Evolutionary conservation across 306 rosid species (phyloP), one percentile per base, ranked within the genome.

Genomic region (Quercus berberidifolia): DNA sequence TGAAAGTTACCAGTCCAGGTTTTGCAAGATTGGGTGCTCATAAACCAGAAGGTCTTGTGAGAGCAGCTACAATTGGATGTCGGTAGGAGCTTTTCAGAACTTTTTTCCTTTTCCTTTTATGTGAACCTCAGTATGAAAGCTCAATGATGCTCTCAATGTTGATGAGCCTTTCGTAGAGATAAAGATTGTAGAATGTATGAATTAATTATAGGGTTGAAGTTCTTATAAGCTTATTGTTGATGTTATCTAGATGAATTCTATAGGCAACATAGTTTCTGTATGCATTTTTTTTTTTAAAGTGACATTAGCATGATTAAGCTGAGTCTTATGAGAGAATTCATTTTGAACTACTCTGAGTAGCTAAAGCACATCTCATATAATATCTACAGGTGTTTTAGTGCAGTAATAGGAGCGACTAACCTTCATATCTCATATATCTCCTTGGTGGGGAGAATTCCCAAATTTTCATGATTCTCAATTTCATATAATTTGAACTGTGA

Each of bases 1-100:
- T 76, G 4, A 23, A 57, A 18, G 49, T 33, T 26, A 71, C 60
- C 25, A 6, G 33, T 19, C 28, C 21, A 31, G 62, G 38, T 67
- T 59, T 69, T 55, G 59, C 23, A 31, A 56, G 19, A 30, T 74
- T 64, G 35, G 31, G 75, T 67, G 55, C 64, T 58, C 69, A 26
- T n/a, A 59, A 52, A 26, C 77, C 23, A 54, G 54, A 63, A 55
- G 82, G 35, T 55, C 68, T 31, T 14, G 71, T 26, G 49, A 55
- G 49, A 64, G 21, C 79, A 55, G 46, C 79, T 46, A 43, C 82
- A 51, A 56, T 49, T 65, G 60, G 79, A 64, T 80, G 81, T 57
- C 76, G 81, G 84, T 80, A 84, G n/a, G 83, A 55, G 67, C 57
- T 63, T 79, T 49, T 64, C 4, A 30, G 59, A 51, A 25, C 49